Conservation (phyloP, 768 basidiomycete genomes). For the Collybia sordida region DNA sequence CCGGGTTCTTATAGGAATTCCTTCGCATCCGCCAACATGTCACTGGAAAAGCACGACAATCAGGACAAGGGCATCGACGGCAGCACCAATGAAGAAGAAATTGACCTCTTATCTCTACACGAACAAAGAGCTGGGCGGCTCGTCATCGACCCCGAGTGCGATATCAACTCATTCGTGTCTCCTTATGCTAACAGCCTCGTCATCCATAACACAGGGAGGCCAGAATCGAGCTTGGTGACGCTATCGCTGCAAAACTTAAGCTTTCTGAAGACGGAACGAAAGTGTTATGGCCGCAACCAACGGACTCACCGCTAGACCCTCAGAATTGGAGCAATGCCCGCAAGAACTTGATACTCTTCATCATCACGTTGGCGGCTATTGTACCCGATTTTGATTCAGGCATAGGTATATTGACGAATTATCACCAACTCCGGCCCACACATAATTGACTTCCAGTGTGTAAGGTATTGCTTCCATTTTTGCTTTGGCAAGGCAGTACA, state of each 20-base stretch:
- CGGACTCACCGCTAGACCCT: constrained; percentile 26
- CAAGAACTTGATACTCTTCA: constrained; percentile 49
- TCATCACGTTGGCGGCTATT: constrained; percentile 56
- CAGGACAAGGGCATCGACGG: neutral
- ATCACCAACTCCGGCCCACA: neutral
- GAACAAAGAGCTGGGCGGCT: constrained; percentile 55
- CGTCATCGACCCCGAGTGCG: constrained; percentile 58
- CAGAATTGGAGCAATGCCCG: constrained; percentile 48
- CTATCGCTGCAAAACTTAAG: constrained; percentile 49
- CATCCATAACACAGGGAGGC: constrained; percentile 41
- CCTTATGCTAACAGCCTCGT: neutral
- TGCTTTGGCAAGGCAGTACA: constrained; percentile 49
- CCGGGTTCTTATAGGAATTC: too few relatives aligned
- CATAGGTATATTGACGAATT: constrained; percentile 33
- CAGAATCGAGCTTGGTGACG: constrained; percentile 52
- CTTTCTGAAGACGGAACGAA: constrained; percentile 49
- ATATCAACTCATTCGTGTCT: neutral
- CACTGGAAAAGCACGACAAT: constrained; percentile 10
- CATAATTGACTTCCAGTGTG: neutral
- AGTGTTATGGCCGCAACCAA: constrained; percentile 63
- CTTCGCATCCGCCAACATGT: constrained; percentile 7
- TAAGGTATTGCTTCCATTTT: constrained; percentile 57
- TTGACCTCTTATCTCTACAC: constrained; percentile 40
- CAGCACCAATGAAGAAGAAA: constrained; percentile 8
- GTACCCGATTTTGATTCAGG: constrained; percentile 64